Conservation (phyloP, 179 eudicot genomes). For the Vitellaria paradoxa region DNA sequence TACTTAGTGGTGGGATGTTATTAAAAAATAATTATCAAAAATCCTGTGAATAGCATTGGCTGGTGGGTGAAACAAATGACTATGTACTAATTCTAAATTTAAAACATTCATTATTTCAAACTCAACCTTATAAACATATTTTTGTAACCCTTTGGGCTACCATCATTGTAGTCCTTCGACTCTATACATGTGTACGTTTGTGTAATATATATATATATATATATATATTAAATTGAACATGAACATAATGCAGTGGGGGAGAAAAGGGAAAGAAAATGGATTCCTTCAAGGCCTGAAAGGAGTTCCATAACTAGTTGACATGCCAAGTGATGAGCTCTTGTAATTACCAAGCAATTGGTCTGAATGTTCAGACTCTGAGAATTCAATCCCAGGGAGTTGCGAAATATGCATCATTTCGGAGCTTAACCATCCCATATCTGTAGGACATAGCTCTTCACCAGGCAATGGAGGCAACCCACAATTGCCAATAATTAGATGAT, state of each 20-base stretch:
- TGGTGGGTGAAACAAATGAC: too few relatives aligned
- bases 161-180: too few relatives aligned
- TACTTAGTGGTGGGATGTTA: too few relatives aligned
- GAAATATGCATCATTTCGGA: background rate
- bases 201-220: background rate
- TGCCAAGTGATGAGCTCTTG: conserved; percentile 27
- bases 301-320: conserved; percentile 26
- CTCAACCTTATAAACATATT: background rate
- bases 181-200: background rate
- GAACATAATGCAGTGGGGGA: too few relatives aligned
- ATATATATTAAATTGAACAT: background rate
- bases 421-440: conserved; percentile 8
- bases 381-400: background rate
- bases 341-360: conserved; percentile 22
- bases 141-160: background rate
- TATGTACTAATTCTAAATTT: background rate
- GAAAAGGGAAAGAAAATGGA: too few relatives aligned
- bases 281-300: conserved; percentile 17
- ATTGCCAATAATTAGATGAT: background rate
- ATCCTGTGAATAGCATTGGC: too few relatives aligned
- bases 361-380: conserved; percentile 16
- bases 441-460: conserved; percentile 18
- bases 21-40: too few relatives aligned
- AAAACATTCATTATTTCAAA: background rate
- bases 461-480: conserved; percentile 40